Evolutionary conservation across 164 flowering plant genomes (phyloP).

Genomic region (Kingdonia uniflora): DNA sequence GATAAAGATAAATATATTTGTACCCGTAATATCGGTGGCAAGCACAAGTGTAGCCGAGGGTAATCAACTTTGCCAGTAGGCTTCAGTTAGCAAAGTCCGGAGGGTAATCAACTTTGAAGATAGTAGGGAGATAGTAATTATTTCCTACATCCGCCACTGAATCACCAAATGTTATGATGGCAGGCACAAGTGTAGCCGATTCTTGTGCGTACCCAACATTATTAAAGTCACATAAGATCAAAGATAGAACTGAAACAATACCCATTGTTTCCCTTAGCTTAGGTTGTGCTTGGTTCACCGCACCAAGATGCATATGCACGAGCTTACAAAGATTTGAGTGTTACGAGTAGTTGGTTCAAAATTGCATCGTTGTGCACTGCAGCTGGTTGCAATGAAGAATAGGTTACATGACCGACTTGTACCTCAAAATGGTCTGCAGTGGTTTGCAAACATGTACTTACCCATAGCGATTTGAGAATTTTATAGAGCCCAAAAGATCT

Average conservation of each 20-base stretch:
- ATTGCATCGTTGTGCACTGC: too few relatives aligned
- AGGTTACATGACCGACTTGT: too few relatives aligned
- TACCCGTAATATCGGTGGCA: conserved; percentile 90
- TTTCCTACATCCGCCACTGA: conserved; percentile 88
- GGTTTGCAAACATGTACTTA: too few relatives aligned
- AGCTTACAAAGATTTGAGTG: too few relatives aligned
- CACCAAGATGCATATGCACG: too few relatives aligned
- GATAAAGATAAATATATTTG: conserved; percentile 3
- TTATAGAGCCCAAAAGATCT: too few relatives aligned
- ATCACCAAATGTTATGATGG: conserved; percentile 80
- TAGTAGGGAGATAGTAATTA: conserved; percentile 66
- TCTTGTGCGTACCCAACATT: conserved; percentile 15
- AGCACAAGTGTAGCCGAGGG: too few relatives aligned
- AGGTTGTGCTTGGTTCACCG: too few relatives aligned
- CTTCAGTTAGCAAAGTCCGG: conserved; percentile 60
- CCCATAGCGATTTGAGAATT: too few relatives aligned
- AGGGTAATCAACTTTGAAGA: conserved; percentile 76
- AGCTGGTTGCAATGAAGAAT: too few relatives aligned
- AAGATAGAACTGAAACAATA: background rate
- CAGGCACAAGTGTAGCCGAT: conserved; percentile 53
- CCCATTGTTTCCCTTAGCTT: background rate
- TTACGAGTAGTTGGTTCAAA: too few relatives aligned
- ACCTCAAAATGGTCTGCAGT: too few relatives aligned
- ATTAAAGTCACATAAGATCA: background rate
- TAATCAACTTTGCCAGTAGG: conserved; percentile 93